Conservation (phyloP, 106 monocot genomes). For the Dioscorea alata region DNA sequence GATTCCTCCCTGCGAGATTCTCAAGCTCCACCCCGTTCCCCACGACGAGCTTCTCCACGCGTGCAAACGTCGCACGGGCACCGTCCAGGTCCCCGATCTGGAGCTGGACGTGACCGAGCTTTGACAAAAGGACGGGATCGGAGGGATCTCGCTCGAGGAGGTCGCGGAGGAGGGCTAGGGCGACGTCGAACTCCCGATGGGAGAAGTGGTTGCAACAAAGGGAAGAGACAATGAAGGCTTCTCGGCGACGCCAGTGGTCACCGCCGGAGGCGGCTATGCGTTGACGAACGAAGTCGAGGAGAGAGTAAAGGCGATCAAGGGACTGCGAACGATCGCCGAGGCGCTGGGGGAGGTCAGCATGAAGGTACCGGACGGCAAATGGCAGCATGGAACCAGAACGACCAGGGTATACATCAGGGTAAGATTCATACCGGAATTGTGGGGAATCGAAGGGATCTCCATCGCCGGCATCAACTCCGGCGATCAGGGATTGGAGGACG, state of each 20-base stretch:
- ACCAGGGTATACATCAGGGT: conserved; percentile 56
- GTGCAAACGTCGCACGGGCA: conserved; percentile 37
- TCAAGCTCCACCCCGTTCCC: conserved; percentile 14
- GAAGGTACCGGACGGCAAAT: conserved; percentile 59
- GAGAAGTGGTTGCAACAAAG: conserved; percentile 60
- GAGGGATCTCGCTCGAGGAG: conserved; percentile 35
- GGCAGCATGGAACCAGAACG: conserved; percentile 72
- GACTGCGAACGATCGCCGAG: conserved; percentile 53
- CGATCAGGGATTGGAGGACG: conserved; percentile 24
- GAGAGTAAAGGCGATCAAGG: conserved; percentile 71
- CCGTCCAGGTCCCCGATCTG: conserved; percentile 93
- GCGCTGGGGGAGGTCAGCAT: conserved; percentile 72
- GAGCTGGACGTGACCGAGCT: conserved; percentile 69
- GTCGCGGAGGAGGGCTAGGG: conserved; percentile 45
- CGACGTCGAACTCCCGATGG: conserved; percentile 78
- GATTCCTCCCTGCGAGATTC: conserved; percentile 66
- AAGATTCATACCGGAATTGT: conserved; percentile 58
- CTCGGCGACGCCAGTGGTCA: conserved; percentile 52
- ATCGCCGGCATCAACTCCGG: neutral
- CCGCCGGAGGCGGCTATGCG: neutral
- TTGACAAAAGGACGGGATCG: conserved; percentile 65
- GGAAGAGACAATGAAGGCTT: conserved; percentile 41
- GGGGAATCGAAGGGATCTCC: conserved; percentile 36
- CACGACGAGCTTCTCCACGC: conserved; percentile 32
- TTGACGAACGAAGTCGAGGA: conserved; percentile 47